A percentile compares a stretch with the other conserved stretches of the same genome.
Conservation (phyloP, 306 rosid genomes). For the Lagenaria siceraria region DNA sequence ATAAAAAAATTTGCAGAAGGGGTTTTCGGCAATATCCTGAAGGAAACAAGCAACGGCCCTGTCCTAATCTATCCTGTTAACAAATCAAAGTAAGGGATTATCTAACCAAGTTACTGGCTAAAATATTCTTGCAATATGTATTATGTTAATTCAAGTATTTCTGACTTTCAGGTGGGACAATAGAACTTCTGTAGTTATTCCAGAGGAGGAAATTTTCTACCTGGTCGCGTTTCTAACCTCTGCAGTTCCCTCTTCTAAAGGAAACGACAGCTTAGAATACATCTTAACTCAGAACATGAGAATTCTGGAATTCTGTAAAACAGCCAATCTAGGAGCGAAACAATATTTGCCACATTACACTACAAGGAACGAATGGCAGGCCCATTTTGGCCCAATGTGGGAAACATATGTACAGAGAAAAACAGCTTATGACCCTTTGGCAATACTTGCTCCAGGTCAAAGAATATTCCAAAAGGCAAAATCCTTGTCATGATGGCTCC, state of each 20-base stretch:
- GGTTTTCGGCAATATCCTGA: slow-evolving; percentile 79
- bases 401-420: slow-evolving; percentile 58
- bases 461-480: slow-evolving; percentile 64
- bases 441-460: slow-evolving; percentile 79
- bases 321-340: slow-evolving; percentile 58
- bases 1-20: slow-evolving; percentile 56
- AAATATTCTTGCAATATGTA: background rate
- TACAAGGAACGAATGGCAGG: slow-evolving; percentile 66
- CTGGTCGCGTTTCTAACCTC: slow-evolving; percentile 76
- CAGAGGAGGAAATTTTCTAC: slow-evolving; percentile 88
- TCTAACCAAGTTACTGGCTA: background rate
- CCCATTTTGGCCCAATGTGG: slow-evolving; percentile 87
- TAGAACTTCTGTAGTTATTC: slow-evolving; percentile 51
- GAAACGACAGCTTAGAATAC: slow-evolving; percentile 66
- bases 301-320: slow-evolving; percentile 70
- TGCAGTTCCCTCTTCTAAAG: slow-evolving; percentile 69
- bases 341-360: slow-evolving; percentile 79
- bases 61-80: slow-evolving; percentile 84
- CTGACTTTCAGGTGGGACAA: slow-evolving; percentile 74
- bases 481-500: slow-evolving; percentile 29
- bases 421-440: slow-evolving; percentile 77
- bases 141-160: background rate
- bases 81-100: slow-evolving; percentile 51
- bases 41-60: slow-evolving; percentile 65
- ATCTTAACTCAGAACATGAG: slow-evolving; percentile 68